Evolutionary conservation across 345 rosid species (phyloP), one percentile per base, ranked within the genome.

Genomic region (Trapa bicornis): DNA sequence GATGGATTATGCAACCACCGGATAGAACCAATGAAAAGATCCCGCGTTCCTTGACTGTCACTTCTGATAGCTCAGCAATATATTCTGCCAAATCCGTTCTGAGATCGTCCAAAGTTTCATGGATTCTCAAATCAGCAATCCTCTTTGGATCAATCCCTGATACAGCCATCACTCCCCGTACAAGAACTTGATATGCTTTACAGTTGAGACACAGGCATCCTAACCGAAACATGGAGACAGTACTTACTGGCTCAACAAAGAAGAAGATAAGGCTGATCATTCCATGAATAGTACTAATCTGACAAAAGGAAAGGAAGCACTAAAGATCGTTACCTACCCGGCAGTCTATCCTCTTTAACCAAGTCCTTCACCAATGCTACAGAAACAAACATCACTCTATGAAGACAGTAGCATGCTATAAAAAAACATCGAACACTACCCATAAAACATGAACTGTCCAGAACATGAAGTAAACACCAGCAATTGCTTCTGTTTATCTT

Each of bases 61-160:
- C 85, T 77, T 92, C 96, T 36, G 96, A 92, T 72, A 89, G 68
- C 70, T 84, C 89, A 70, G 91, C 93, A 81, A 89, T 77, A 73
- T 85, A 86, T 72, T 87, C 96, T 17, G 88, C 98, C 83, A 92
- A 88, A 78, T 78, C 89, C 22, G 84, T 84, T 76, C 80, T 79
- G 65, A 92, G 85, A 72, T 92, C 96, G 62, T 85, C 89, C 67
- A 69, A 67, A 81, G 70, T 77, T 78, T 92, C 98, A 74, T 82
- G 88, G 79, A 92, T 77, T 82, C 88, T 85, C 73, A 86, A 72
- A 67, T 85, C 86, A 72, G 89, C 89, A 75, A 87, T 86, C 52
- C 77, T 88, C 69, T 73, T 80, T 47, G 67, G 73, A 80, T 75
- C 73, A 78, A 76, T 77, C 82, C 84, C 84, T 73, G 88, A 75